Evolutionary conservation across 2,329 filamentous ascomycete genomes (phyloP), one percentile per base, ranked within the genome.

Genomic region (Cordyceps fumosorosea): DNA sequence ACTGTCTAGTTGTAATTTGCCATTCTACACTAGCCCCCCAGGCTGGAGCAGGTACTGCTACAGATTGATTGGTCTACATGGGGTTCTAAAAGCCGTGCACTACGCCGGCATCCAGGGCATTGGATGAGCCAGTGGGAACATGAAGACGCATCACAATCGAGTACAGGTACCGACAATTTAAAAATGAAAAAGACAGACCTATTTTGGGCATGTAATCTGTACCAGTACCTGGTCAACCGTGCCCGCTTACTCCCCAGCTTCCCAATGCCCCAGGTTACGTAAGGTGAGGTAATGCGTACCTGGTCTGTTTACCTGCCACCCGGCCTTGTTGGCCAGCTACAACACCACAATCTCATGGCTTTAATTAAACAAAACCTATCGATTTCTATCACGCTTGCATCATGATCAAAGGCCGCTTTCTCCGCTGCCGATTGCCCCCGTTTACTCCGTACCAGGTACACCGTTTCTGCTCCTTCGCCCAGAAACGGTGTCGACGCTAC

Each of bases 41-140:
- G 3, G 22, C 37, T 56, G 54, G 18, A 5, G 42, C 54, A 47
- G 20, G 54, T 56, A 55, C 18, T 11, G 24, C 40, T 56, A 22
- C 54, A 56, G 54, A 56, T 47, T 56, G 26, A 56, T 56, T 56
- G 44, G 54, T 40, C 20, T 32, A 16, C 54, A 55, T 34, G 54
- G 54, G 54, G 54, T 34, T 18, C n/a, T 11, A 16, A 47, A 16
- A 47, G 6, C 42, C 54, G 54, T 56, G 54, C 24, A 40, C 40
- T 8, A 6, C 24, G n/a, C n/a, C 40, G 6, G 18, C 26, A 47
- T n/a, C 18, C 40, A 55, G 18, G 24, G 40, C 54, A 56, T 16
- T 45, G 40, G 26, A 29, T 20, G 52, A 54, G 34, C 32, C 24
- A n/a, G 29, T 22, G 51, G 51, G 37, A 55, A 55, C 37, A 44